A percentile compares a stretch with the other conserved stretches of the same genome.
These are phyloP conservation scores for Vigna mungo DNA, from an alignment of 306 rosid species.

Conservation along the genomic window DNA sequence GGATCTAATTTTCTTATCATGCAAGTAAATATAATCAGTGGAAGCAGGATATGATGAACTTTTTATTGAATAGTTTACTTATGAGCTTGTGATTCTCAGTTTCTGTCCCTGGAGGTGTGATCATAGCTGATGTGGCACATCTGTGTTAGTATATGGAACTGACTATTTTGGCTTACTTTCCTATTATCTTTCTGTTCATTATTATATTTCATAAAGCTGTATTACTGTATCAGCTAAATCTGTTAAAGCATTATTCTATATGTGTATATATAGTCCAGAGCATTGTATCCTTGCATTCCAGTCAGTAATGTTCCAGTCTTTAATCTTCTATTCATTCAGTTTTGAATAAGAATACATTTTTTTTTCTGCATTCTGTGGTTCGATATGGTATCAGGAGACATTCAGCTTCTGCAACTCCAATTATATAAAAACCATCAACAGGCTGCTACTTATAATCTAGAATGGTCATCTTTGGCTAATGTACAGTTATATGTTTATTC, in stretches of 20 bases:
- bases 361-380: too few species aligned
- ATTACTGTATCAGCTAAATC: too few species aligned
- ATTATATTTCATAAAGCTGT: too few species aligned
- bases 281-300: too few species aligned
- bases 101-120: not conserved
- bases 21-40: not conserved
- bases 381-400: too few species aligned
- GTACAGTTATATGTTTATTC: not conserved
- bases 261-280: too few species aligned
- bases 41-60: slow-evolving; percentile 1
- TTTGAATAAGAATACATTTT: too few species aligned
- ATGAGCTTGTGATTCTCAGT: slow-evolving; percentile 12
- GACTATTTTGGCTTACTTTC: slow-evolving; percentile 1
- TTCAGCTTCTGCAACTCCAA: too few species aligned
- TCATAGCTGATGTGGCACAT: slow-evolving; percentile 15
- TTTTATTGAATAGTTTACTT: slow-evolving; percentile 1
- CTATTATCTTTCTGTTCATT: not conserved
- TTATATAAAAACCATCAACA: not conserved
- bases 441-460: slow-evolving; percentile 15
- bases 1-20: not conserved
- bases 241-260: too few species aligned
- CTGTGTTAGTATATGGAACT: not conserved
- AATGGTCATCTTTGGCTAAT: slow-evolving; percentile 17
- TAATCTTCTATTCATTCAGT: too few species aligned
- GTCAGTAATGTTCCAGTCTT: too few species aligned